Evolutionary conservation across 805 yeast species (phyloP), one percentile per base, ranked within the genome.

Genomic region (Wickerhamiella slavikovae): DNA sequence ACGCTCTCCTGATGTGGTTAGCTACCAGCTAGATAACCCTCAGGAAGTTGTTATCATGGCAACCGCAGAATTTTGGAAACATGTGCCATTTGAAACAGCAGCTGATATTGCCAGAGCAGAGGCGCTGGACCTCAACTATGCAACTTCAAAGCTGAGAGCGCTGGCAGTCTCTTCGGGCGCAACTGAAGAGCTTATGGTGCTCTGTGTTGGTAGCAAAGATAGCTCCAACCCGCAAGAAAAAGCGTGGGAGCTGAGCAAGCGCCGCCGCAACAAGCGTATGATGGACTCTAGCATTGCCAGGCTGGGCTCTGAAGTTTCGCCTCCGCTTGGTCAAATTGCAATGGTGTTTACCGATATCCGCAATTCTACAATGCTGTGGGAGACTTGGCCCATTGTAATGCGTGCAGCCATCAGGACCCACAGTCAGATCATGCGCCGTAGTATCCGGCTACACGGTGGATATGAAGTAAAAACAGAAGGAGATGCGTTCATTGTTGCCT

Each of bases 381-480:
- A 89, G 44, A 60, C 78, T 5, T 74, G 70, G 44, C 93, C 95
- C 2, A 67, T 69, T 29, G 92, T 94, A 0, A 89, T 89, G 99
- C 62, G 95, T 49, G 73, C 93, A 2, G 96, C 98, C 0, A 89
- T 89, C 45, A 80, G 82, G 52, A 75, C 79, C 3, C 99, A 89
- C 52, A 89, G 89, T 47, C 67, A 78, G 15, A 67, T 89, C 18
- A 89, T 89, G 98, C 69, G 99, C 45, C 66, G 96, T 29, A 91
- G 80, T 40, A 55, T 89, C 37, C 66, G 94, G 41, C 72, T 83
- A 28, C 79, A 78, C 46, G 95, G 96, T 21, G 99, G 98, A 2
- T 89, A 89, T 48, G 99, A 89, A 50, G 98, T 89, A 17, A 89
- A 89, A 49, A 89, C 95, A 2, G 99, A 89, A 68, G 99, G 99